A percentile compares a stretch with the other conserved stretches of the same genome.
Conservation (phyloP, 371 early-diverging fungal species). For the Batkoa obscura region DNA sequence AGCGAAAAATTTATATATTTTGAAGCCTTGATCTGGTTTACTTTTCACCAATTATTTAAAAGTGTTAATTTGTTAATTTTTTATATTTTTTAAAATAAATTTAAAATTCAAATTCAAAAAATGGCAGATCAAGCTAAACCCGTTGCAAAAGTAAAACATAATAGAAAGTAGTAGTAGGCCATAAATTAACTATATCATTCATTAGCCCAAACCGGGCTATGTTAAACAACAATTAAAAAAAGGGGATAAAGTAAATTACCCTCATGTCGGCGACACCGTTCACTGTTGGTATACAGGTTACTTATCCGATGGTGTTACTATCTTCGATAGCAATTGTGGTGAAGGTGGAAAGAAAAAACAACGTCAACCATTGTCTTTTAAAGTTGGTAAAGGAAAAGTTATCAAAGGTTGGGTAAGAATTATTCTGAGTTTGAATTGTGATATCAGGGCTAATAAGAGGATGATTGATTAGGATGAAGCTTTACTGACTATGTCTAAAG, state of each 20-base stretch:
- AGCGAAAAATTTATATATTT: too few relatives aligned
- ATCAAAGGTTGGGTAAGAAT: constrained; percentile 21
- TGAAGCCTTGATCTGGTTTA: too few relatives aligned
- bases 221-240: constrained; percentile 20
- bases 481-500: constrained; percentile 26
- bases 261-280: constrained; percentile 10
- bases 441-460: too few relatives aligned
- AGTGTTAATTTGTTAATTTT: too few relatives aligned
- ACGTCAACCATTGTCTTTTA: constrained; percentile 32
- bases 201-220: background rate
- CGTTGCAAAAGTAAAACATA: too few relatives aligned
- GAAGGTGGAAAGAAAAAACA: constrained; percentile 23
- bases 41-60: too few relatives aligned
- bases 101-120: too few relatives aligned
- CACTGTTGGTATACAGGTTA: constrained; percentile 27
- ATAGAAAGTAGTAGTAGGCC: too few relatives aligned
- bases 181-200: too few relatives aligned
- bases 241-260: constrained; percentile 21
- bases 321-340: constrained; percentile 35
- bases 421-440: too few relatives aligned
- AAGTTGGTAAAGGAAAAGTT: constrained; percentile 18
- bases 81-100: too few relatives aligned
- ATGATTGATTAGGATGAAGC: constrained; percentile 18
- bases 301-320: constrained; percentile 29
- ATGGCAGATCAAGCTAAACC: too few relatives aligned